phyloP scores from a whole-genome alignment of 768 basidiomycete genomes.

The Kwoniella sp. region DNA sequence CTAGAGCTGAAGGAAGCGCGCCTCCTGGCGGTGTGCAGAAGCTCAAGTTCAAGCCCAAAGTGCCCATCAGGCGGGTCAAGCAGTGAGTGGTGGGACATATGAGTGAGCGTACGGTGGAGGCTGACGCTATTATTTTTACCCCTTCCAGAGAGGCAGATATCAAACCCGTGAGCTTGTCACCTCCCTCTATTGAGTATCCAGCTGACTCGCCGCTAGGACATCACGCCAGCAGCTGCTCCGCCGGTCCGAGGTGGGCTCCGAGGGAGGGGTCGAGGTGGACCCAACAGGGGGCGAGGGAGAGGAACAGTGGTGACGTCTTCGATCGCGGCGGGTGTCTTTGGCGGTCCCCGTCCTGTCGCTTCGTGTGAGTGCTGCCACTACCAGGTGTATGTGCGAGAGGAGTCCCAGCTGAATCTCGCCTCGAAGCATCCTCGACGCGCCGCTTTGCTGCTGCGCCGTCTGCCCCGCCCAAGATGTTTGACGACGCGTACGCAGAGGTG shows the following conservation, averaged over 20 bases:
- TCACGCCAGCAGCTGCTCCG: slow-evolving; percentile 4
- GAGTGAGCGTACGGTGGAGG: no score
- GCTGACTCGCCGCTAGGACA: slow-evolving; percentile 8
- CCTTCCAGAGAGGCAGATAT: slow-evolving; percentile 34
- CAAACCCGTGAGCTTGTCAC: slow-evolving; percentile 27
- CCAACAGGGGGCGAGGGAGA: slow-evolving; percentile 17
- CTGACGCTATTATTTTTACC: not conserved
- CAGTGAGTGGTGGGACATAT: slow-evolving; percentile 17
- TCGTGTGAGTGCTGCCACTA: slow-evolving; percentile 12
- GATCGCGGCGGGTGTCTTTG: slow-evolving; percentile 33
- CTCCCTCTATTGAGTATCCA: not conserved
- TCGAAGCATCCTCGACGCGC: slow-evolving; percentile 4
- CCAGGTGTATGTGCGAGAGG: no score
- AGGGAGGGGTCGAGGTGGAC: slow-evolving; percentile 27
- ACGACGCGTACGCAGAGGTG: slow-evolving; percentile 25
- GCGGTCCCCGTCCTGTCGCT: slow-evolving; percentile 23
- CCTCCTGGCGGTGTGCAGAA: slow-evolving; percentile 18
- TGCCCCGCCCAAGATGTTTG: slow-evolving; percentile 5
- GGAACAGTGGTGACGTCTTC: slow-evolving; percentile 11
- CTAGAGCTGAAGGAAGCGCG: slow-evolving; percentile 4
- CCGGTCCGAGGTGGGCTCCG: slow-evolving; percentile 19
- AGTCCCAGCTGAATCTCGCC: not conserved
- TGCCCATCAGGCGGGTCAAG: slow-evolving; percentile 35
- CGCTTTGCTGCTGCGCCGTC: slow-evolving; percentile 17
- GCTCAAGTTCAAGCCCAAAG: slow-evolving; percentile 44